Evolutionary conservation across 257 asterid genomes (phyloP).

Genomic region (Solanum corneliomulleri): DNA sequence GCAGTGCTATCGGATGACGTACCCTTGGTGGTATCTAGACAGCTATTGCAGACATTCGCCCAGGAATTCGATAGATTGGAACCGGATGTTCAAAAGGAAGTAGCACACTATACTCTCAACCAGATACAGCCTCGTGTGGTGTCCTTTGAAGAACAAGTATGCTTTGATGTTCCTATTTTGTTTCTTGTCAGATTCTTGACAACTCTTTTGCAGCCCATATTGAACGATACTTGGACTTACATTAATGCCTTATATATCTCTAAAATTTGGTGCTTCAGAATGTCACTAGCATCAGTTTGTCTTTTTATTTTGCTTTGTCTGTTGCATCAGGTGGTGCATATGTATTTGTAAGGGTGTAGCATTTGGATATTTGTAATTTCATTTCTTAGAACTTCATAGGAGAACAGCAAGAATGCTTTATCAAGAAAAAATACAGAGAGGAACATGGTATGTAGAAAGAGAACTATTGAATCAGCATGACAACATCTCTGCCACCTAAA

Average conservation of each 20-base stretch:
- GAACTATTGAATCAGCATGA: background rate
- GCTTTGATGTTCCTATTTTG: background rate
- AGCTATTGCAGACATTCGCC: constrained; percentile 85
- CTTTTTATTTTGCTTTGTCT: background rate
- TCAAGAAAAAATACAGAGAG: background rate
- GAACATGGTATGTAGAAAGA: background rate
- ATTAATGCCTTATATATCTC: background rate
- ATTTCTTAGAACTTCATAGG: background rate
- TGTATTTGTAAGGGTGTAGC: background rate
- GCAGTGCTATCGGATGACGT: constrained; percentile 85
- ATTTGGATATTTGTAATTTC: background rate
- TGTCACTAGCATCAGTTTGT: background rate
- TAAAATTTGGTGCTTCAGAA: background rate
- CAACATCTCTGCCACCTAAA: background rate
- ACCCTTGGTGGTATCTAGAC: constrained; percentile 91
- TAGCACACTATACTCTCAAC: constrained; percentile 75
- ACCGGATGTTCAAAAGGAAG: constrained; percentile 83
- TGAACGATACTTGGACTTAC: background rate
- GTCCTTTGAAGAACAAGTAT: constrained; percentile 93
- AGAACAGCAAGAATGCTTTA: background rate
- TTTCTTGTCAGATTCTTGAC: background rate
- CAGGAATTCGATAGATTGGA: constrained; percentile 82
- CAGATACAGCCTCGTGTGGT: constrained; percentile 97
- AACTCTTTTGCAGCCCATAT: background rate
- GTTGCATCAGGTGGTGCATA: background rate